phyloP scores from a whole-genome alignment of 176 grass and related monocot species.

The Oryza meridionalis region DNA sequence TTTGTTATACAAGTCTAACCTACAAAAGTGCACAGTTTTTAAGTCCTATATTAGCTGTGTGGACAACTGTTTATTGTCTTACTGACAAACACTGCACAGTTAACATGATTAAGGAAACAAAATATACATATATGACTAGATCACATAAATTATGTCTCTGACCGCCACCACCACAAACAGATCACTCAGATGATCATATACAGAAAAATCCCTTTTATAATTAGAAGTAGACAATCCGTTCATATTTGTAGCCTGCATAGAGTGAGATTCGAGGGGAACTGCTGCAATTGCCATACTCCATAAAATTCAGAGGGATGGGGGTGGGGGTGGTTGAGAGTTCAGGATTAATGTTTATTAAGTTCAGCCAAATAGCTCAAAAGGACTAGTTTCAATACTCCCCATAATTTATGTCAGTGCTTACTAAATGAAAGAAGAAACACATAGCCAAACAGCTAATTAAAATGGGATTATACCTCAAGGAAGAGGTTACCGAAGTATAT shows the following conservation, averaged over 20 bases:
- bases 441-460: neutral
- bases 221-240: no score
- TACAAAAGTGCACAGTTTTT: neutral
- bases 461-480: slow-evolving; percentile 68
- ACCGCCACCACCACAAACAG: neutral
- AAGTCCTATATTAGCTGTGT: slow-evolving; percentile 7
- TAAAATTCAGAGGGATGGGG: neutral
- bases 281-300: neutral
- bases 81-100: neutral
- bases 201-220: neutral
- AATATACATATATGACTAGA: neutral
- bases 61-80: slow-evolving; percentile 4
- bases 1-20: slow-evolving; percentile 9
- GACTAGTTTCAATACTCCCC: neutral
- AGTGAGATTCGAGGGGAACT: neutral
- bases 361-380: neutral
- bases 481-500: slow-evolving; percentile 84
- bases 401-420: neutral
- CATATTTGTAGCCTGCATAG: slow-evolving; percentile 2
- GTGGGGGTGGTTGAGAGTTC: neutral
- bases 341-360: slow-evolving; percentile 1
- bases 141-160: neutral
- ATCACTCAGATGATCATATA: neutral
- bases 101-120: neutral
- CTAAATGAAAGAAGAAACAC: neutral